Conservation (phyloP, 1,284 basidiomycete species). For the Ceratobasidium theobromae region DNA sequence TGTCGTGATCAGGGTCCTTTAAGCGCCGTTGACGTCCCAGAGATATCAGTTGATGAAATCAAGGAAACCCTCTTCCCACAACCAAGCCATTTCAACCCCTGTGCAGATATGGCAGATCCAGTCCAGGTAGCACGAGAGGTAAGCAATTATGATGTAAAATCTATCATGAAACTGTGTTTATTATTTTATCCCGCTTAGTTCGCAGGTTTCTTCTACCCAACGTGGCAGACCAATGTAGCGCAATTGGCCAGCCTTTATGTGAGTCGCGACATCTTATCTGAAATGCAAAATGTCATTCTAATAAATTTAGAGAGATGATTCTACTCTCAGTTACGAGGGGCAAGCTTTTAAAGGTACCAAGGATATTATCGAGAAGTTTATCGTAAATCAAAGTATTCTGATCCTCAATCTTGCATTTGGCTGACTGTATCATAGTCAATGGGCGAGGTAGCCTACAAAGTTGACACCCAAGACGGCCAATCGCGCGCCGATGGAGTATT, state of each 20-base stretch:
- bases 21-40: constrained; percentile 17
- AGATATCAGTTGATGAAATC: constrained; percentile 18
- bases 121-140: constrained; percentile 47
- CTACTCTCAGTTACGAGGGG: constrained; percentile 91
- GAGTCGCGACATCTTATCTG: constrained; percentile 42
- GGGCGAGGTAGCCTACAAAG: constrained; percentile 78
- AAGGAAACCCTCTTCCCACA: constrained; percentile 24
- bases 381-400: constrained; percentile 51
- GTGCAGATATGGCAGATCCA: constrained; percentile 21
- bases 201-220: constrained; percentile 71
- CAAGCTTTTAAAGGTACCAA: constrained; percentile 59
- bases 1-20: not conserved
- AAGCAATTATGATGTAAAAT: too few species aligned
- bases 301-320: constrained; percentile 65
- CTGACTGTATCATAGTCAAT: constrained; percentile 56
- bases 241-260: constrained; percentile 70
- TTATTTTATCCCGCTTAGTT: constrained; percentile 51
- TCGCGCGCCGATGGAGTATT: constrained; percentile 72
- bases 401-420: not conserved
- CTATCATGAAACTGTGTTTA: too few species aligned
- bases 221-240: constrained; percentile 65
- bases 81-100: constrained; percentile 36
- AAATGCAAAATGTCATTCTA: not conserved
- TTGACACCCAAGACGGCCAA: constrained; percentile 86
- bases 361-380: constrained; percentile 78